These are phyloP conservation scores for Vicia villosa DNA, from an alignment of 306 rosid species.

Conservation along the genomic window DNA sequence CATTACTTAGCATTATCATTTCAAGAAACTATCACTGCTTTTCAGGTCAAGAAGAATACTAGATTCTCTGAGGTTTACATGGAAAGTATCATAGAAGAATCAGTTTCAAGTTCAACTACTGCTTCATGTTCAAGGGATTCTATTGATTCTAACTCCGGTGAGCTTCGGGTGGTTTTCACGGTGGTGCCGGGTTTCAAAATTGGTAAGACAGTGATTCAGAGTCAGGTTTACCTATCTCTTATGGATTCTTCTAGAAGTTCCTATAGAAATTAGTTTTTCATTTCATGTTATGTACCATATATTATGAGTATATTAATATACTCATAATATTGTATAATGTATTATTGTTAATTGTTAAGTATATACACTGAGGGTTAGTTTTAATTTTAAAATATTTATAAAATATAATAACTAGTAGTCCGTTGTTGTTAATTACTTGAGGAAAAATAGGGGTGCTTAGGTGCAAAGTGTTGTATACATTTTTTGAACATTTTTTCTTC, in stretches of 20 bases:
- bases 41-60: constrained; percentile 66
- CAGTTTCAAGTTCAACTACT: constrained; percentile 15
- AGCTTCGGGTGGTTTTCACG: constrained; percentile 68
- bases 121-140: constrained; percentile 43
- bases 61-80: constrained; percentile 93
- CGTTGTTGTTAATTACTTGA: background rate
- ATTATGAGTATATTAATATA: constrained; percentile 14
- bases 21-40: constrained; percentile 52
- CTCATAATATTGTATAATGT: constrained; percentile 15
- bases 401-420: constrained; percentile 1
- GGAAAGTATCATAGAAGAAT: constrained; percentile 71
- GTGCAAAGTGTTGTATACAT: background rate
- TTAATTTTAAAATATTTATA: constrained; percentile 8
- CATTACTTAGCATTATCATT: constrained; percentile 75
- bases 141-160: constrained; percentile 30
- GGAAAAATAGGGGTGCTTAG: constrained; percentile 17
- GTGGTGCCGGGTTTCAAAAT: constrained; percentile 89
- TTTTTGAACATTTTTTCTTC: constrained; percentile 11
- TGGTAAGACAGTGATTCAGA: constrained; percentile 67
- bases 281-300: background rate
- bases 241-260: constrained; percentile 33
- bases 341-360: constrained; percentile 21
- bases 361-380: constrained; percentile 20
- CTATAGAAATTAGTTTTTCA: constrained; percentile 8
- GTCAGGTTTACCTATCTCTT: constrained; percentile 78